phyloP scores from a whole-genome alignment of 371 early-diverging fungal genomes.

The Catenaria anguillulae region DNA sequence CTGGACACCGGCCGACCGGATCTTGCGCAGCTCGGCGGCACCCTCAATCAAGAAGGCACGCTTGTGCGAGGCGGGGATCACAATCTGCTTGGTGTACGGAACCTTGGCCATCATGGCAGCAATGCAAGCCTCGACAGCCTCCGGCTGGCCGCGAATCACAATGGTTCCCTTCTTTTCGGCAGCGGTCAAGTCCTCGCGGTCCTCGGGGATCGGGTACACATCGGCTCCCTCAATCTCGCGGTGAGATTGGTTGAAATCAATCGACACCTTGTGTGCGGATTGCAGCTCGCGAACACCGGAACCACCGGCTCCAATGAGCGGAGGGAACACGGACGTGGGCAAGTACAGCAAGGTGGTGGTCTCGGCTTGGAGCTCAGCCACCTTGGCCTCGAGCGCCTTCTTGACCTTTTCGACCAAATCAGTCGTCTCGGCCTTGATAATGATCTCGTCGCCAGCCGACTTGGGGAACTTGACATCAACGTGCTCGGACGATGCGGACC shows the following conservation, averaged over 20 bases:
- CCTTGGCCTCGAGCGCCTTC: constrained; percentile 28
- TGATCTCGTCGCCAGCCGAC: constrained; percentile 5
- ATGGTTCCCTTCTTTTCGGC: constrained; percentile 14
- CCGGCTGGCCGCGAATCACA: background rate
- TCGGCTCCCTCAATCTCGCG: constrained; percentile 10
- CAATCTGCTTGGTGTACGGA: constrained; percentile 11
- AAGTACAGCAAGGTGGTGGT: constrained; percentile 27
- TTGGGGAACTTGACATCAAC: constrained; percentile 26
- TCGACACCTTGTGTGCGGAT: constrained; percentile 33
- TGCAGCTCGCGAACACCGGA: constrained; percentile 37
- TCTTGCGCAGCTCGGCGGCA: constrained; percentile 25
- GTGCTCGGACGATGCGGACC: constrained; percentile 34
- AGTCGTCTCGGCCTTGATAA: background rate
- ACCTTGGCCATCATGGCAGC: constrained; percentile 6
- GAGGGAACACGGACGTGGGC: constrained; percentile 39
- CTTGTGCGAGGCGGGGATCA: constrained; percentile 18
- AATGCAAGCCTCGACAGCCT: background rate
- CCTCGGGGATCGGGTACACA: constrained; percentile 36
- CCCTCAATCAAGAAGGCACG: constrained; percentile 9
- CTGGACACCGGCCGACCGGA: constrained; percentile 31
- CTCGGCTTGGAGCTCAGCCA: constrained; percentile 27
- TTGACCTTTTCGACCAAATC: constrained; percentile 14
- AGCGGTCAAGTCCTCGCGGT: constrained; percentile 36
- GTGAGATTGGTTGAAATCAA: constrained; percentile 28
- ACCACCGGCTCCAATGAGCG: constrained; percentile 48